A percentile compares a stretch with the other conserved stretches of the same genome.
Conservation (phyloP, 352 stramenopile species). For the Globisporangium iwayamae region DNA sequence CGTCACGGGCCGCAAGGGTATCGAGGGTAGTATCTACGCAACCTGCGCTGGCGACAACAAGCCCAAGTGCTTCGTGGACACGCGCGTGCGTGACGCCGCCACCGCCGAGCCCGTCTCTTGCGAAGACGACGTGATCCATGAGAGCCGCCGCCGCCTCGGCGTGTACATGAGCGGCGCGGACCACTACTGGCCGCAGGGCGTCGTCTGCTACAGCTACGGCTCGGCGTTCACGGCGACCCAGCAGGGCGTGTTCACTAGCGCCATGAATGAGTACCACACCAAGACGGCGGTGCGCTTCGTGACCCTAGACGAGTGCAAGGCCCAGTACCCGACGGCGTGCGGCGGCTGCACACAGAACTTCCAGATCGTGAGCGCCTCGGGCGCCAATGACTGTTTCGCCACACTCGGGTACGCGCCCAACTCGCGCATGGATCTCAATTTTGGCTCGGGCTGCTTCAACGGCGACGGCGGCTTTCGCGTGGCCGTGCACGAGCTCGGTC, state of each 20-base stretch:
- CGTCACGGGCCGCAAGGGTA: constrained; percentile 30
- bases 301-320: constrained; percentile 25
- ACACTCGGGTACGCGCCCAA: constrained; percentile 38
- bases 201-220: constrained; percentile 35
- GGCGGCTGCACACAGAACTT: constrained; percentile 36
- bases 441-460: constrained; percentile 36
- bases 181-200: constrained; percentile 37
- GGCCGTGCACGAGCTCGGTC: constrained; percentile 41
- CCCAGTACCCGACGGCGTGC: constrained; percentile 29
- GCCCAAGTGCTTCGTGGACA: constrained; percentile 31
- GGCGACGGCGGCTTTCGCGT: constrained; percentile 35
- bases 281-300: constrained; percentile 36
- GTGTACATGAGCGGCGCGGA: constrained; percentile 27
- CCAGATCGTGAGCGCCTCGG: constrained; percentile 26
- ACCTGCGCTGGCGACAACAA: constrained; percentile 24
- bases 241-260: constrained; percentile 27
- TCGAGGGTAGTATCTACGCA: constrained; percentile 42
- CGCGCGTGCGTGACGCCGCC: constrained; percentile 28
- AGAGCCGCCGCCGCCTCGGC: constrained; percentile 30
- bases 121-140: constrained; percentile 33
- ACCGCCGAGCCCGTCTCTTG: constrained; percentile 24
- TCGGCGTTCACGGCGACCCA: constrained; percentile 27
- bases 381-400: constrained; percentile 33
- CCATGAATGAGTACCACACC: constrained; percentile 35
- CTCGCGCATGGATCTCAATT: constrained; percentile 42